phyloP scores from a whole-genome alignment of 345 rosid genomes.

The Syzygium jambos region DNA sequence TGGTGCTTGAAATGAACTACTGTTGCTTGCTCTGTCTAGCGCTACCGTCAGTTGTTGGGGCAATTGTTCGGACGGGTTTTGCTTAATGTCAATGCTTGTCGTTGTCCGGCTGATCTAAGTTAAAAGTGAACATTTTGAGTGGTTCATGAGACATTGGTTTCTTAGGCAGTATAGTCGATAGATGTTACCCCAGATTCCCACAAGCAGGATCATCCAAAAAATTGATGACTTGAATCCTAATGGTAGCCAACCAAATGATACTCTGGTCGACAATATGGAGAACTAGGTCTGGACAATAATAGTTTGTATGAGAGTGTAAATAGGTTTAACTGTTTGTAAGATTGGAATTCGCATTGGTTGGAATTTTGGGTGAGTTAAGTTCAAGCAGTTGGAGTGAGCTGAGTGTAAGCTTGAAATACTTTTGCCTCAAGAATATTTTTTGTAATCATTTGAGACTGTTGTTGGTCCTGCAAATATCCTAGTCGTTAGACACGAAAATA shows the following conservation, averaged over 20 bases:
- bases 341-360: neutral
- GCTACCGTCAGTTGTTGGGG: neutral
- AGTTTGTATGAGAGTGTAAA: neutral
- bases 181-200: neutral
- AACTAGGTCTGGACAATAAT: neutral
- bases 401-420: neutral
- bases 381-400: neutral
- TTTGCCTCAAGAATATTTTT: neutral
- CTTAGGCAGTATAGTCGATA: neutral
- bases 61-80: neutral
- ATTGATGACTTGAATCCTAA: neutral
- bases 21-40: neutral
- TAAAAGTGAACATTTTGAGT: neutral
- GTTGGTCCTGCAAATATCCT: neutral
- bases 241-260: neutral
- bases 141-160: neutral
- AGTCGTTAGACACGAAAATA: neutral
- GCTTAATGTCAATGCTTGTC: neutral
- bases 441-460: neutral
- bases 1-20: neutral
- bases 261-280: neutral
- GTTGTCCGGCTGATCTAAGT: neutral
- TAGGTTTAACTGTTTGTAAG: neutral
- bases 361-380: neutral
- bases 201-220: neutral